Evolutionary conservation across 2,329 filamentous ascomycete genomes (phyloP).

Genomic region (Nemania diffusa): DNA sequence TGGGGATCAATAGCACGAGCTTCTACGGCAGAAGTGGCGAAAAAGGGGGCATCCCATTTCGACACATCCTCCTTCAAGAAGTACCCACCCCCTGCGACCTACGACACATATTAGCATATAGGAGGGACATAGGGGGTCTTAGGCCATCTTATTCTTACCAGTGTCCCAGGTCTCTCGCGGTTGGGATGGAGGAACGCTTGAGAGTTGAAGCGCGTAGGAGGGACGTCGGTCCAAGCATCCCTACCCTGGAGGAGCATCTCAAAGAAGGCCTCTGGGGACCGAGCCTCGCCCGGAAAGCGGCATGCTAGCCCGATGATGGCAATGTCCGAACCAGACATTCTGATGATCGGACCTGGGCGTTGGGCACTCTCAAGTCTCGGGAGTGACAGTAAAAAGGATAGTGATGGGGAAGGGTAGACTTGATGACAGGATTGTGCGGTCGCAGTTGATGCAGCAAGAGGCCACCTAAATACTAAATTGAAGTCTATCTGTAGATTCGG

Average conservation of each 20-base stretch:
- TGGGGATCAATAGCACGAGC: conserved; percentile 8
- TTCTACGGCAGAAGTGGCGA: background rate
- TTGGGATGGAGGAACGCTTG: conserved; percentile 12
- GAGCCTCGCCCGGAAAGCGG: conserved; percentile 12
- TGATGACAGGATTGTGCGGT: background rate
- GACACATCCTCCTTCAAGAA: conserved; percentile 13
- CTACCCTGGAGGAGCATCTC: conserved; percentile 22
- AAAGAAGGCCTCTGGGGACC: conserved; percentile 12
- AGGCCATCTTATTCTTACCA: background rate
- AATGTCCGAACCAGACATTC: conserved; percentile 16
- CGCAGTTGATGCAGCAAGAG: background rate
- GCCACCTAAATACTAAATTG: background rate
- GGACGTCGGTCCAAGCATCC: conserved; percentile 16
- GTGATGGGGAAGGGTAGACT: background rate
- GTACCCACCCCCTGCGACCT: conserved; percentile 17
- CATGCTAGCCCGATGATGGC: conserved; percentile 22
- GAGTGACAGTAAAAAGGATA: conserved; percentile 6
- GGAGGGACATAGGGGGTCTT: background rate
- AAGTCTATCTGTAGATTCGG: background rate
- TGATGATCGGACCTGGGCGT: background rate
- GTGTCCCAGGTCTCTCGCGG: conserved; percentile 6
- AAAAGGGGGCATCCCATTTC: conserved; percentile 14
- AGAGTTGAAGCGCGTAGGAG: conserved; percentile 15
- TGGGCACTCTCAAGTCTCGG: conserved; percentile 17
- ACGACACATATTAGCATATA: background rate